Evolutionary conservation across 352 stramenopile genomes (phyloP), one percentile per base, ranked within the genome.

Genomic region (Thraustochytrium striatum): DNA sequence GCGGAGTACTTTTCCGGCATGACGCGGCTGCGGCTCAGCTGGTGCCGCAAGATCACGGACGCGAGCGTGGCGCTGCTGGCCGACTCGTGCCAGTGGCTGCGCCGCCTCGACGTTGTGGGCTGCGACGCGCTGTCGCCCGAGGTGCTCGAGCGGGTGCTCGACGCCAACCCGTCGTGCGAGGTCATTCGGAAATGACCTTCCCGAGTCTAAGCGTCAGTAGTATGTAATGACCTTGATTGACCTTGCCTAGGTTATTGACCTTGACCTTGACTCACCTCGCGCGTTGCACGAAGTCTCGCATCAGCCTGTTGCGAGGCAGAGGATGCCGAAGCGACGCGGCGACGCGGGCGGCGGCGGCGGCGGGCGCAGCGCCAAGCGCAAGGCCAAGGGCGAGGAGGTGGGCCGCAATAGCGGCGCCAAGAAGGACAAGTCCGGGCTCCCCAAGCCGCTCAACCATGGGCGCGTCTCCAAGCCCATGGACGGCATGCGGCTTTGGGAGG

Each of bases 1-100:
- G 87, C 85, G 0, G 84, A 86, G 16, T 89, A 96, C 70, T 89
- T 87, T 52, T 85, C 84, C 0, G 89, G 89, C 30, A 83, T 96
- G 3, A 83, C 83, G 3, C 86, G 82, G 36, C 69, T 94, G 1
- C 91, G 91, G 33, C 78, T 94, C 8, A 61, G 35, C 57, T 72
- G 59, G 59, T 70, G 59, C 30, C 59, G 59, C 59, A 70, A 70
- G 35, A 53, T 70, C 41, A 57, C 59, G 13, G 59, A 70, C 59
- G 41, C 13, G 9, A 38, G 59, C 41, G 9, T 70, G 13, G 11
- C 36, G 0, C 21, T 8, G 5, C 59, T 70, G 11, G 59, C 59
- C 16, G 59, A 5, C 0, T 70, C 59, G 2, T n/a, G 35, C 0
- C 44, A 28, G 2, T 70, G 59, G 59, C 59, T 70, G 9, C 11